Evolutionary conservation across 129 eudicot genomes (phyloP).

Genomic region (Escallonia rubra): DNA sequence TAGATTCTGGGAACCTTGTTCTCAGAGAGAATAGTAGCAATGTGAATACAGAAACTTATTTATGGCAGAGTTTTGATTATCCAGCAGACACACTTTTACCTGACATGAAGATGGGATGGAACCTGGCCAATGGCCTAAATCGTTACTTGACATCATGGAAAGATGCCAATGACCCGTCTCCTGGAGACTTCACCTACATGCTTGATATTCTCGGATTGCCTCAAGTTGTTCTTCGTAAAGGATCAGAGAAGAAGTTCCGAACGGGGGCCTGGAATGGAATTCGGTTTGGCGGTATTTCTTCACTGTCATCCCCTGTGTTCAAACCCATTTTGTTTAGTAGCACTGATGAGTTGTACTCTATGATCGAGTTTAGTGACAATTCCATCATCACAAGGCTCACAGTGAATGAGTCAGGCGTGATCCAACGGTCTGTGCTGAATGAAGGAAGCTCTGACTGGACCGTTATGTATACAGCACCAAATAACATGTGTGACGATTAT

Average conservation of each 20-base stretch:
- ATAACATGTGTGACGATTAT: slow-evolving; percentile 29
- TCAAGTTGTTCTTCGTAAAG: slow-evolving; percentile 31
- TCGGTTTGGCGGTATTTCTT: slow-evolving; percentile 28
- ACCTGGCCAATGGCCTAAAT: slow-evolving; percentile 20
- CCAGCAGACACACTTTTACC: slow-evolving; percentile 53
- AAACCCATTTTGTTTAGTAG: slow-evolving; percentile 20
- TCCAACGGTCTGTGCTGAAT: slow-evolving; percentile 15
- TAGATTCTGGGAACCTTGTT: slow-evolving; percentile 58
- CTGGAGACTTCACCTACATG: slow-evolving; percentile 36
- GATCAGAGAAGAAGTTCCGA: slow-evolving; percentile 22
- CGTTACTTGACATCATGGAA: slow-evolving; percentile 54
- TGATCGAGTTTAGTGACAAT: slow-evolving; percentile 22
- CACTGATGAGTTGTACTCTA: slow-evolving; percentile 15
- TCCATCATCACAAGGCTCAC: slow-evolving; percentile 21
- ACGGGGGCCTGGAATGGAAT: slow-evolving; percentile 69
- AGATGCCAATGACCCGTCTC: slow-evolving; percentile 41
- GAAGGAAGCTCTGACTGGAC: slow-evolving; percentile 12
- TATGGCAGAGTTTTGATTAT: slow-evolving; percentile 78
- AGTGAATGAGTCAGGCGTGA: slow-evolving; percentile 23
- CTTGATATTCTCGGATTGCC: slow-evolving; percentile 51
- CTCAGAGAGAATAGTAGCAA: slow-evolving; percentile 7
- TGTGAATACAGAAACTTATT: slow-evolving; percentile 6
- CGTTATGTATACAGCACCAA: neutral
- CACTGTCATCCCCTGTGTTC: slow-evolving; percentile 11
- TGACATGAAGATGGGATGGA: slow-evolving; percentile 41